A percentile compares a stretch with the other conserved stretches of the same genome.
Conservation (phyloP, 2,329 filamentous ascomycete species). For the Esteya vermicola region DNA sequence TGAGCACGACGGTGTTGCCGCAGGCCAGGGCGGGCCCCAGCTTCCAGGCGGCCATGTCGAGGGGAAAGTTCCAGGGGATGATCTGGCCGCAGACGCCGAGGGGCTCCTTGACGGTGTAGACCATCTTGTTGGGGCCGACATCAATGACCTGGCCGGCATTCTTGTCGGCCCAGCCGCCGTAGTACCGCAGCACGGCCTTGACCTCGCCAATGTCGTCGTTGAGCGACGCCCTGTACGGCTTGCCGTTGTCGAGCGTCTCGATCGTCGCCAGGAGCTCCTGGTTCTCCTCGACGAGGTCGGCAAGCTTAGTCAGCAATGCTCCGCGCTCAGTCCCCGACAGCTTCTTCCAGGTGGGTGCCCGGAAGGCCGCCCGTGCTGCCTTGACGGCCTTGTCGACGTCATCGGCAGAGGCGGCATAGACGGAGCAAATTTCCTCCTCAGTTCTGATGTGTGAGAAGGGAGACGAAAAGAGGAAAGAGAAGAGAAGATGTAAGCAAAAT, state of each 20-base stretch:
- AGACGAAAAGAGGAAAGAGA: not conserved
- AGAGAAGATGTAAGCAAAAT: not conserved
- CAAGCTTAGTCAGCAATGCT: slow-evolving; percentile 53
- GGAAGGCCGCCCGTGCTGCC: slow-evolving; percentile 56
- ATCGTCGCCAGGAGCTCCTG: slow-evolving; percentile 31
- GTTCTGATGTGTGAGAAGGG: slow-evolving; percentile 16
- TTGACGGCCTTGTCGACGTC: slow-evolving; percentile 59
- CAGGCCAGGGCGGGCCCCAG: slow-evolving; percentile 55
- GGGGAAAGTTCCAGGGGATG: slow-evolving; percentile 71
- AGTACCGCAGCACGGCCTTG: slow-evolving; percentile 48
- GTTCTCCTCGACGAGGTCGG: slow-evolving; percentile 53
- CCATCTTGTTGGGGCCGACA: slow-evolving; percentile 54
- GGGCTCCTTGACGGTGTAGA: slow-evolving; percentile 64
- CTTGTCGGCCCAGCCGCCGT: slow-evolving; percentile 70
- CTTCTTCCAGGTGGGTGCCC: slow-evolving; percentile 50
- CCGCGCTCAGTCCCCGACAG: slow-evolving; percentile 56
- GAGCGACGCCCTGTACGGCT: slow-evolving; percentile 54
- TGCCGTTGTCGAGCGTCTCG: slow-evolving; percentile 73
- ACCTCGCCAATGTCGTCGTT: slow-evolving; percentile 43
- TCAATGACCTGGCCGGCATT: slow-evolving; percentile 66
- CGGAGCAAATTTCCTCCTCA: slow-evolving; percentile 55
- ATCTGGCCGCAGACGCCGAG: slow-evolving; percentile 65
- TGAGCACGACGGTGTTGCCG: slow-evolving; percentile 49
- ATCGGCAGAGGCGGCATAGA: slow-evolving; percentile 50
- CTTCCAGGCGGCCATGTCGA: slow-evolving; percentile 66